phyloP scores from a whole-genome alignment of 2,329 filamentous ascomycete genomes.

The Ophiostoma sp. region DNA sequence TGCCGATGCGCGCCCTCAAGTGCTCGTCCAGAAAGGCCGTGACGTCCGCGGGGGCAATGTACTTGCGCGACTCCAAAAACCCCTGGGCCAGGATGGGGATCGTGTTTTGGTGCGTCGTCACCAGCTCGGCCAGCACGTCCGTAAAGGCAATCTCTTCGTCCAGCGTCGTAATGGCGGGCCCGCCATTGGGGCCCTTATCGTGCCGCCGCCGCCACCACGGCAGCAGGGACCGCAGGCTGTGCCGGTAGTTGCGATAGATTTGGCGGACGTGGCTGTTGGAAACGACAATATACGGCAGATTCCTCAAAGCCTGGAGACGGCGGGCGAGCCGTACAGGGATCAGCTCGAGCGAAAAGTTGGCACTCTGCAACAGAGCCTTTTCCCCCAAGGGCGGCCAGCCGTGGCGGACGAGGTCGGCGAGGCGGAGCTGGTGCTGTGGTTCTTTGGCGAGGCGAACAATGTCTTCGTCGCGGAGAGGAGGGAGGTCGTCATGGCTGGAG shows the following conservation, averaged over 20 bases:
- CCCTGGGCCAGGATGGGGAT: slow-evolving; percentile 90
- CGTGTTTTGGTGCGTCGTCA: slow-evolving; percentile 90
- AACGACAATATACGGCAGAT: slow-evolving; percentile 95
- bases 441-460: slow-evolving; percentile 76
- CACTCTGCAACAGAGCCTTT: slow-evolving; percentile 78
- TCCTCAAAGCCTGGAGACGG: slow-evolving; percentile 88
- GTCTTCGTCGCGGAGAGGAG: slow-evolving; percentile 62
- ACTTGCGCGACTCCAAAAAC: slow-evolving; percentile 89
- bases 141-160: slow-evolving; percentile 92
- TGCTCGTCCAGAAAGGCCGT: slow-evolving; percentile 92
- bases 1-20: slow-evolving; percentile 89
- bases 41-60: slow-evolving; percentile 80
- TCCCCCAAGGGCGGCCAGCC: slow-evolving; percentile 83
- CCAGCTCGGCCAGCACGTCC: slow-evolving; percentile 89
- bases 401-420: slow-evolving; percentile 82
- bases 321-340: slow-evolving; percentile 90
- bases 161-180: slow-evolving; percentile 58
- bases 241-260: slow-evolving; percentile 95
- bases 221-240: slow-evolving; percentile 85
- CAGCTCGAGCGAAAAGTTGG: slow-evolving; percentile 92
- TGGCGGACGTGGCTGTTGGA: slow-evolving; percentile 93
- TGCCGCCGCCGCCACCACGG: slow-evolving; percentile 67
- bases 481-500: background rate
- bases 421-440: slow-evolving; percentile 76
- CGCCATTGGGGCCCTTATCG: background rate